Conservation (phyloP, 106 monocot species). For the Dendrobium catenatum region DNA sequence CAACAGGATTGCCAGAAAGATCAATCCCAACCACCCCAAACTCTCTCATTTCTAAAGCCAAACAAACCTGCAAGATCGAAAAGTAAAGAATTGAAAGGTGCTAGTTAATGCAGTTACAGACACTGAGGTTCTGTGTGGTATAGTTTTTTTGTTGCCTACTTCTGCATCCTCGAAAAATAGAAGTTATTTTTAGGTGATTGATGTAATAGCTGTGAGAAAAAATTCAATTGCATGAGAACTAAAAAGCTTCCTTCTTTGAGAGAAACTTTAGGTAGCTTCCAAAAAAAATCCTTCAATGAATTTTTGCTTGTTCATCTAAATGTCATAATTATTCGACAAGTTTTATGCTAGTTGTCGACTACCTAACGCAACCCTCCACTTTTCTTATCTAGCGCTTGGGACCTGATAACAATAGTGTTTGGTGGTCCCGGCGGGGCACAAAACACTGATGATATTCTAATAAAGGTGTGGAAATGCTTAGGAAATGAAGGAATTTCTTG, state of each 20-base stretch:
- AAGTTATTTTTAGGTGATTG: neutral
- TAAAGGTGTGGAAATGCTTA: too few species aligned
- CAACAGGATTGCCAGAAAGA: slow-evolving; percentile 89
- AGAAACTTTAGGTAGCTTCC: neutral
- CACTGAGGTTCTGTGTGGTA: neutral
- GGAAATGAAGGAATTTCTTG: too few species aligned
- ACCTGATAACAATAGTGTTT: too few species aligned
- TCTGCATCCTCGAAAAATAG: neutral
- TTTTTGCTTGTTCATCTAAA: neutral
- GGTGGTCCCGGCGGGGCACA: too few species aligned
- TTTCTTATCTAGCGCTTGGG: too few species aligned
- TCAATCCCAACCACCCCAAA: slow-evolving; percentile 90
- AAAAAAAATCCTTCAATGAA: neutral
- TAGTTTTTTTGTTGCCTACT: neutral
- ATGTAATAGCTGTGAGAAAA: neutral
- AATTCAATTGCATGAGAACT: neutral
- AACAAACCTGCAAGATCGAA: slow-evolving; percentile 41
- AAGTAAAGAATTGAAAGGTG: neutral
- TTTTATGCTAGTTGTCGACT: too few species aligned
- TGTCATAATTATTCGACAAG: neutral
- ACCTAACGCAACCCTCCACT: too few species aligned
- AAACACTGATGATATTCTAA: too few species aligned
- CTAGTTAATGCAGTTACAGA: neutral
- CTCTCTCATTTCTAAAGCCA: slow-evolving; percentile 77
- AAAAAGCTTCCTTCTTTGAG: neutral